Percentiles rank a stretch among this genome's conserved stretches.
These are phyloP conservation scores for Ophiostoma pallidulum DNA, from an alignment of 2,329 filamentous ascomycete species.

Conservation along the genomic window DNA sequence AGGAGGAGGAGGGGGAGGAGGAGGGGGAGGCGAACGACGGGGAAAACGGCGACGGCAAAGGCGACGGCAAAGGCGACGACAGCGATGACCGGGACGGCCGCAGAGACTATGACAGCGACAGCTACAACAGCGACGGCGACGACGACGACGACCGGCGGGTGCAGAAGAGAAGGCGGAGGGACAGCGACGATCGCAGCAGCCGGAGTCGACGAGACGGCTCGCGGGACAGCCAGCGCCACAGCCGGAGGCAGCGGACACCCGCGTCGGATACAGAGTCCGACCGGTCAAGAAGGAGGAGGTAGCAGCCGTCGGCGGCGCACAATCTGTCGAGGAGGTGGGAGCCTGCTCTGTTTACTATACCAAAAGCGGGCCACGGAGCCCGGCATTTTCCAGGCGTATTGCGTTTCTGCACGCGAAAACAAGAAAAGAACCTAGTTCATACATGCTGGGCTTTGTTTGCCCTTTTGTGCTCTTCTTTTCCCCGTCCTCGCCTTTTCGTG, in stretches of 20 bases:
- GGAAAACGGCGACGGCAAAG: not conserved
- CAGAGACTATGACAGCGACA: not conserved
- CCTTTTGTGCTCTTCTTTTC: too few relatives aligned
- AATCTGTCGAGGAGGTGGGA: too few relatives aligned
- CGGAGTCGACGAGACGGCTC: not conserved
- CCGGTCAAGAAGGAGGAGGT: not conserved
- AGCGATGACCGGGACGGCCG: not conserved
- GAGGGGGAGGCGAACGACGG: not conserved
- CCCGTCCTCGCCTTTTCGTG: too few relatives aligned
- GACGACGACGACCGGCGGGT: not conserved
- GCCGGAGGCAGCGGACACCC: not conserved
- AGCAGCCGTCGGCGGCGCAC: too few relatives aligned
- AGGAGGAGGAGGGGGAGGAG: constrained; percentile 35
- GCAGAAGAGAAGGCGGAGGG: too few relatives aligned
- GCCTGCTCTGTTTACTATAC: too few relatives aligned
- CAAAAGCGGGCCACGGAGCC: too few relatives aligned
- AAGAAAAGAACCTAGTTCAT: too few relatives aligned
- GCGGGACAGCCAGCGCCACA: not conserved
- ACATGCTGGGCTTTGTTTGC: too few relatives aligned
- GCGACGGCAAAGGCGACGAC: not conserved
- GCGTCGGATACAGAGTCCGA: constrained; percentile 1
- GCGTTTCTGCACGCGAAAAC: too few relatives aligned
- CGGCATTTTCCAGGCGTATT: too few relatives aligned
- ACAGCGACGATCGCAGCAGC: not conserved
- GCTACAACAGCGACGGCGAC: not conserved